Percentiles rank a stretch among this genome's conserved stretches.
These are phyloP conservation scores for Talaromyces nanjingensis DNA, from an alignment of 495 filamentous ascomycete genomes.

Conservation along the genomic window DNA sequence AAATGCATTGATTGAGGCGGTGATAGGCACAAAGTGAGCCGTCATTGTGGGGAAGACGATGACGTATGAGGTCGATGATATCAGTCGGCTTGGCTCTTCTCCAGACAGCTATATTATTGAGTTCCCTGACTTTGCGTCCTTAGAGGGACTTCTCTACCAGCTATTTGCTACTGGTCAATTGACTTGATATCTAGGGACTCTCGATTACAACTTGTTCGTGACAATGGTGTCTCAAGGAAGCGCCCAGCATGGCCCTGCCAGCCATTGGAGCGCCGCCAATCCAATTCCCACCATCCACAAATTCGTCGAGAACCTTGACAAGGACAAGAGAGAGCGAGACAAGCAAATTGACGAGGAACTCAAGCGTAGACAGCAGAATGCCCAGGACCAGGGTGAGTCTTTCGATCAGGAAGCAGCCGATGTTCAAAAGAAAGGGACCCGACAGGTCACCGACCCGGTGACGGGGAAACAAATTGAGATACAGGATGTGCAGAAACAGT, in stretches of 20 bases:
- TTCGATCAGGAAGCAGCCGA: slow-evolving; percentile 33
- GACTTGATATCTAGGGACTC: too few relatives aligned
- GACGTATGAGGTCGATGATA: too few relatives aligned
- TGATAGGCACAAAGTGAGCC: too few relatives aligned
- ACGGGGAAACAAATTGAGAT: slow-evolving; percentile 84
- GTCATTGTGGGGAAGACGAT: too few relatives aligned
- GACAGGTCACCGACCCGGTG: slow-evolving; percentile 77
- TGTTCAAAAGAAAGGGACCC: slow-evolving; percentile 44
- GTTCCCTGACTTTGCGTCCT: too few relatives aligned
- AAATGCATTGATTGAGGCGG: too few relatives aligned
- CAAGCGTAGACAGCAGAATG: slow-evolving; percentile 24
- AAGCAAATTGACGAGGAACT: slow-evolving; percentile 52
- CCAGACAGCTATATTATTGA: too few relatives aligned
- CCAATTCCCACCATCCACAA: slow-evolving; percentile 80
- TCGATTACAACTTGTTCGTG: background rate
- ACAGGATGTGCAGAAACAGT: slow-evolving; percentile 66
- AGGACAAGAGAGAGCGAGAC: slow-evolving; percentile 71
- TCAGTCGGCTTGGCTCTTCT: too few relatives aligned
- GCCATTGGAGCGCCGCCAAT: slow-evolving; percentile 48
- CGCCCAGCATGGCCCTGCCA: slow-evolving; percentile 25
- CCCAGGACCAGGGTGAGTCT: slow-evolving; percentile 32
- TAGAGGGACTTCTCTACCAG: too few relatives aligned
- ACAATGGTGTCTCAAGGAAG: slow-evolving; percentile 12
- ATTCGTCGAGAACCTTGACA: slow-evolving; percentile 72
- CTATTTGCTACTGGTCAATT: too few relatives aligned